phyloP scores from a whole-genome alignment of 148 eudicot species.

The Rhododendron ferrugineum region DNA sequence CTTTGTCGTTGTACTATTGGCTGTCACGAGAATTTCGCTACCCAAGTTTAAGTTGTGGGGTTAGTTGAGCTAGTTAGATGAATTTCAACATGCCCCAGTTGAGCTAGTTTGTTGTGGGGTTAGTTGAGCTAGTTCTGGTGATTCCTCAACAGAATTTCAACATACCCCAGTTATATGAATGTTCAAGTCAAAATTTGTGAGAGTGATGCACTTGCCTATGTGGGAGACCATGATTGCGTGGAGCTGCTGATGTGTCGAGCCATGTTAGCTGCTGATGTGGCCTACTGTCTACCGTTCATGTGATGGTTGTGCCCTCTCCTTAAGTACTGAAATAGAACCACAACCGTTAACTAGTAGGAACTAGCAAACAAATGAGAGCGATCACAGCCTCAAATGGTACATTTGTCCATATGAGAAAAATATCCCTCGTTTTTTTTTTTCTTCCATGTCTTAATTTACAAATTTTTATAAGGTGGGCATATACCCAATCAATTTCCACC shows the following conservation, averaged over 20 bases:
- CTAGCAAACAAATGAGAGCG: not conserved
- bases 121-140: not conserved
- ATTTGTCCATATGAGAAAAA: not conserved
- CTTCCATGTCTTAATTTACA: not conserved
- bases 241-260: not conserved
- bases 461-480: slow-evolving; percentile 20
- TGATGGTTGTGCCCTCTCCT: not conserved
- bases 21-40: not conserved
- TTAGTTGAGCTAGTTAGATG: not conserved
- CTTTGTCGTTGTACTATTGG: not conserved
- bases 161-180: not conserved
- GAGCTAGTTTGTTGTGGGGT: not conserved
- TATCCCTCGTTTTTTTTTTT: not conserved
- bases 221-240: not conserved
- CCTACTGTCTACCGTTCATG: not conserved
- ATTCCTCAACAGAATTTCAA: not conserved
- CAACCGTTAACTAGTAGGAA: slow-evolving; percentile 14
- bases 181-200: not conserved
- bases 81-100: not conserved
- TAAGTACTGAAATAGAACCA: slow-evolving; percentile 11
- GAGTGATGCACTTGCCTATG: not conserved
- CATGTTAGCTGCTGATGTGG: not conserved
- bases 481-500: slow-evolving; percentile 21
- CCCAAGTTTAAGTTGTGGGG: not conserved
- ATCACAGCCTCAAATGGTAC: slow-evolving; percentile 24